A percentile compares a stretch with the other conserved stretches of the same genome.
Evolutionary conservation across 2,329 filamentous ascomycete genomes (phyloP).

Genomic region (Stagonosporopsis chrysanthemi): DNA sequence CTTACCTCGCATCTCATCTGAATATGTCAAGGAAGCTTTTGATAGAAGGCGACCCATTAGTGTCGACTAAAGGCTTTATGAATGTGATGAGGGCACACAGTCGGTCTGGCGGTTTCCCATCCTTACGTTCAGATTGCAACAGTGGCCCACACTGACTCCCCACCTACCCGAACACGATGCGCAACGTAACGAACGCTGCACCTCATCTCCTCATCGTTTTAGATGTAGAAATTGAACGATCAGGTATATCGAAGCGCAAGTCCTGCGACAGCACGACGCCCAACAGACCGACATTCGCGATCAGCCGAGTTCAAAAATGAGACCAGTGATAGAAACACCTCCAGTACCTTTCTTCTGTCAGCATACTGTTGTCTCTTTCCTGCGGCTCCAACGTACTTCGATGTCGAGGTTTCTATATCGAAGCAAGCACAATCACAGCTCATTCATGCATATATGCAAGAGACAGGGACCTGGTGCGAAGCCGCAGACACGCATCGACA

Average conservation of each 20-base stretch:
- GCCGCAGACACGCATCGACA: background rate
- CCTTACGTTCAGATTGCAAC: background rate
- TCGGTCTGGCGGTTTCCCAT: no score
- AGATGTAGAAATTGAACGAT: background rate
- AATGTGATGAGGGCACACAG: no score
- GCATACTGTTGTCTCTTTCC: no score
- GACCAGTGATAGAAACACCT: no score
- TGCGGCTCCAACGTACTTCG: background rate
- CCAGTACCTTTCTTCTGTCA: no score
- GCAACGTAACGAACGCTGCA: background rate
- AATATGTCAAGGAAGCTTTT: no score
- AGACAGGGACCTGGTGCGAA: background rate
- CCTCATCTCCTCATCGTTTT: background rate
- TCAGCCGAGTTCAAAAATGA: background rate
- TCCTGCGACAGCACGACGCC: background rate
- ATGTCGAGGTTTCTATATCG: background rate
- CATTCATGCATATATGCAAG: background rate
- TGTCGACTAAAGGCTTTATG: no score
- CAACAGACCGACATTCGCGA: slow-evolving; percentile 6
- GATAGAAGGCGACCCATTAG: background rate
- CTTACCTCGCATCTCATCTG: background rate
- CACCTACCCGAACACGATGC: background rate
- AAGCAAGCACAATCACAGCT: background rate
- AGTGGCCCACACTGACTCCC: background rate
- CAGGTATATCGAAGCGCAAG: background rate